These are phyloP conservation scores for Angomonas ambiguus DNA, from an alignment of 208 protist species.

Conservation along the genomic window DNA sequence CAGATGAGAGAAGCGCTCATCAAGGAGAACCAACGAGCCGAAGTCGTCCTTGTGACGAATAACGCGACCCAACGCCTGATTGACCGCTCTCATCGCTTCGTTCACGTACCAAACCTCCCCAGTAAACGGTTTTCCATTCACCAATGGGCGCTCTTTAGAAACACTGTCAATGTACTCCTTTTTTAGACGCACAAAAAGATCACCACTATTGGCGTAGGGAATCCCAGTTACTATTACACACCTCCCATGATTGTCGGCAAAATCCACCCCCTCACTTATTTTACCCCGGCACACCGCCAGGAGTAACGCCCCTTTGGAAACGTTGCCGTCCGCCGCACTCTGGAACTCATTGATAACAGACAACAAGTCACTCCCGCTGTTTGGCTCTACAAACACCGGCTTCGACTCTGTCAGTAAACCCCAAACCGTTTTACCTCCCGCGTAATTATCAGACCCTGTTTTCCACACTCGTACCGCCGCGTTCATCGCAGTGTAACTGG, in stretches of 20 bases:
- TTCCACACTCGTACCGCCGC: conserved; percentile 72
- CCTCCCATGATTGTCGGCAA: conserved; percentile 92
- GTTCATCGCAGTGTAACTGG: conserved; percentile 85
- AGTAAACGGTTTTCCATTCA: conserved; percentile 71
- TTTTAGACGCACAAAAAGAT: conserved; percentile 87
- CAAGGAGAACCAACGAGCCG: conserved; percentile 93
- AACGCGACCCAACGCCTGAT: conserved; percentile 96
- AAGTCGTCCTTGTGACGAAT: conserved; percentile 97
- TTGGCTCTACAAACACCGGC: conserved; percentile 86
- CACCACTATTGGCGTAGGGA: conserved; percentile 88
- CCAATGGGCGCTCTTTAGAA: conserved; percentile 56
- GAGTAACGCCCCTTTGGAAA: conserved; percentile 83
- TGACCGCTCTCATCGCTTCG: conserved; percentile 95
- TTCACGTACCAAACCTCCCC: conserved; percentile 94
- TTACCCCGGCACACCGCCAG: conserved; percentile 97
- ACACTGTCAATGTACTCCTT: conserved; percentile 66
- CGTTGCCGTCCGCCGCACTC: conserved; percentile 46
- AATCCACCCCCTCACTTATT: conserved; percentile 97
- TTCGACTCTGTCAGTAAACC: conserved; percentile 72
- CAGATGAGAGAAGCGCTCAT: conserved; percentile 86
- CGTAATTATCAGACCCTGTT: conserved; percentile 34
- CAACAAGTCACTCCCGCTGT: conserved; percentile 37
- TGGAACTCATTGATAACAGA: conserved; percentile 68
- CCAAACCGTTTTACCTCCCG: conserved; percentile 54
- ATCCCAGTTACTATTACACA: conserved; percentile 95